These are phyloP conservation scores for Lentinus tigrinus DNA, from an alignment of 768 basidiomycete genomes.

Conservation along the genomic window DNA sequence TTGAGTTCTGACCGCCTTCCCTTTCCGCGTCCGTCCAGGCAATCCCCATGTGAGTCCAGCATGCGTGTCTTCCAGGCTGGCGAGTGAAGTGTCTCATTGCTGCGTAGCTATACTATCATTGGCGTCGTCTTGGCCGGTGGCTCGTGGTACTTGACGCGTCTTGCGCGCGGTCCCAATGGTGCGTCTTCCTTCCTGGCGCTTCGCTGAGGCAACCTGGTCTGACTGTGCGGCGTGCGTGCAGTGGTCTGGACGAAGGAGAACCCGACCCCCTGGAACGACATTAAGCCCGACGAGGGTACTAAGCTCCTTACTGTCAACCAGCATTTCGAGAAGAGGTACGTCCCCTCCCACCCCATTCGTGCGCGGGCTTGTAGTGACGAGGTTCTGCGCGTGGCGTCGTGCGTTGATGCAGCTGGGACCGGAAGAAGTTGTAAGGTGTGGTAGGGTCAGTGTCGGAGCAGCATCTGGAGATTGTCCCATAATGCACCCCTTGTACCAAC, in stretches of 20 bases:
- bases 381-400: background rate
- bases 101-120: conserved; percentile 45
- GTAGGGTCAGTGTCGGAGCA: background rate
- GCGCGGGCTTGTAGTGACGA: conserved; percentile 9
- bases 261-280: conserved; percentile 86
- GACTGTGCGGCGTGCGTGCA: conserved; percentile 17
- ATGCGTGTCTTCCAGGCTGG: background rate
- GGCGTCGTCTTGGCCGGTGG: conserved; percentile 44
- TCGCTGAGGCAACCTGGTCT: too few relatives aligned
- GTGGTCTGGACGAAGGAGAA: conserved; percentile 68
- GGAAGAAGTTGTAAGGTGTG: conserved; percentile 60
- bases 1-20: background rate
- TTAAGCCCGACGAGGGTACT: conserved; percentile 71
- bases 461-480: background rate
- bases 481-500: background rate
- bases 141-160: conserved; percentile 41
- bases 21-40: conserved; percentile 32
- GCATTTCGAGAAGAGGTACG: conserved; percentile 73
- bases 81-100: background rate
- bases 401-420: conserved; percentile 57
- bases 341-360: conserved; percentile 5
- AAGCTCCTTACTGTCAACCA: conserved; percentile 71
- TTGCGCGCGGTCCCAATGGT: conserved; percentile 45
- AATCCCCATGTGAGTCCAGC: conserved; percentile 43
- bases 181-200: conserved; percentile 10